Evolutionary conservation across 2,329 filamentous ascomycete species (phyloP).

Genomic region (Claviceps quebecensis): DNA sequence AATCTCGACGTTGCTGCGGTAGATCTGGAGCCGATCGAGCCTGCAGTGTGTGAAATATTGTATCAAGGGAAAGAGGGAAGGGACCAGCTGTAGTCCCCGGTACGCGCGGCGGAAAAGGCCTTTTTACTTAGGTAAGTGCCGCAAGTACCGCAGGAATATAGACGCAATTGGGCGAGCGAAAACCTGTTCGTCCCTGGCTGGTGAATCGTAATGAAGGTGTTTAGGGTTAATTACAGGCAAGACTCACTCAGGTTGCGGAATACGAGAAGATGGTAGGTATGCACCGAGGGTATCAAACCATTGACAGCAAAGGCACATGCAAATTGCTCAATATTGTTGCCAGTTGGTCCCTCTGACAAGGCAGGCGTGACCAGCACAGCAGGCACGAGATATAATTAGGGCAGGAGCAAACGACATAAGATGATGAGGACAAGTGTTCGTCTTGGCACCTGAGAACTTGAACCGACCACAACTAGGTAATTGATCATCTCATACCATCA

Average conservation of each 20-base stretch:
- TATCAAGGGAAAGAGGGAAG: neutral
- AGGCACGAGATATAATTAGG: too few relatives aligned
- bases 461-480: neutral
- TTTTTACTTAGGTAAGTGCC: slow-evolving; percentile 1
- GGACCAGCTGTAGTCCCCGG: neutral
- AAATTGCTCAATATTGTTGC: neutral
- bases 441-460: neutral
- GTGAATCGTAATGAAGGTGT: neutral
- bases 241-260: slow-evolving; percentile 2
- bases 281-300: neutral
- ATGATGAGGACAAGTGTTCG: too few relatives aligned
- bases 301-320: neutral
- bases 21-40: neutral
- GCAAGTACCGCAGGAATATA: neutral
- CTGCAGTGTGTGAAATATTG: neutral
- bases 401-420: too few relatives aligned
- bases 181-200: neutral
- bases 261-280: slow-evolving; percentile 3
- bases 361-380: neutral
- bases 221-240: slow-evolving; percentile 3
- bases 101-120: neutral
- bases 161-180: neutral
- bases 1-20: neutral
- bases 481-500: neutral
- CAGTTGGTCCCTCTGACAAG: neutral